Evolutionary conservation across 306 rosid genomes (phyloP), one percentile per base, ranked within the genome.

Genomic region (Crotalaria pallida): DNA sequence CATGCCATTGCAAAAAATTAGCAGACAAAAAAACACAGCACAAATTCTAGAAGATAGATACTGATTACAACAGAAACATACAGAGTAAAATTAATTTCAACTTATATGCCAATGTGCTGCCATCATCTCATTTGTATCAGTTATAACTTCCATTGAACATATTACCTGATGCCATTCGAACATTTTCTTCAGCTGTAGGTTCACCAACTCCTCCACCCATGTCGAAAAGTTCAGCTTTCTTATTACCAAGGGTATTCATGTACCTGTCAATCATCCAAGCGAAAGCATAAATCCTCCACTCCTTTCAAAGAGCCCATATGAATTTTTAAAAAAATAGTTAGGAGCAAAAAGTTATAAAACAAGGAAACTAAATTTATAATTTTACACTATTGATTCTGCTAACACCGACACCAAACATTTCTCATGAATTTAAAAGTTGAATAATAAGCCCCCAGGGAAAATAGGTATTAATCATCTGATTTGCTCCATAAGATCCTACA

Each of bases 331-430:
- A n/a, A n/a, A n/a, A n/a, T n/a, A n/a, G n/a, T n/a, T n/a, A n/a
- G n/a, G n/a, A n/a, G n/a, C n/a, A n/a, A n/a, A n/a, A n/a, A 57
- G 17, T 40, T 11, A 43, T 49, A 65, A 62, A 27, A 59, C 36
- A 56, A 33, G 59, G 47, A 61, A 47, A 41, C 19, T 36, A 29
- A 64, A 62, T n/a, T n/a, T n/a, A n/a, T n/a, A n/a, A n/a, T 43
- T 74, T 71, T 48, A 45, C 65, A 43, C 45, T 53, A 17, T 58
- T 58, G 45, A 61, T 77, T 74, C 76, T 13, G 44, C 62, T 16
- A 55, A 56, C 10, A 44, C 61, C 29, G 6, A 13, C 47, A 64
- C 17, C 10, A 21, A 67, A 58, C 24, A 48, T 65, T 18, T 69
- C 59, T 52, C 43, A 52, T 4, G 17, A 24, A 53, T 24, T 57